A percentile compares a stretch with the other conserved stretches of the same genome.
Conservation (phyloP, 2,329 filamentous ascomycete genomes). For the Pseudophaeomoniella oleicola region DNA sequence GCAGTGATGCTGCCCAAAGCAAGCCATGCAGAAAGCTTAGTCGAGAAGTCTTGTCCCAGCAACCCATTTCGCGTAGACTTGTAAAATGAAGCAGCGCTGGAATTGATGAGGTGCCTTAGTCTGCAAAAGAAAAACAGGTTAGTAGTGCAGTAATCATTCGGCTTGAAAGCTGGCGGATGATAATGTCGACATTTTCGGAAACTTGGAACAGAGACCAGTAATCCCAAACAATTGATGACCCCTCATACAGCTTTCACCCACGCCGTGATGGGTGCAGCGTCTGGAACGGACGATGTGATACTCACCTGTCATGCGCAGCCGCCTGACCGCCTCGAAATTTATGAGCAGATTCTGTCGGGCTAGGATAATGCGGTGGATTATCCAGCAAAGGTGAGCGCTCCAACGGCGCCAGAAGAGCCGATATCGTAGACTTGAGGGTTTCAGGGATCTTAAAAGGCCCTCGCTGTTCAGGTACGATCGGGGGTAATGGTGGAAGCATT, state of each 20-base stretch:
- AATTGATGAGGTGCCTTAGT: conserved; percentile 44
- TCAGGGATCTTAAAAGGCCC: conserved; percentile 50
- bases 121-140: conserved; percentile 21
- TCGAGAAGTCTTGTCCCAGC: conserved; percentile 56
- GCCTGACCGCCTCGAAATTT: conserved; percentile 56
- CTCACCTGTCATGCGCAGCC: conserved; percentile 30
- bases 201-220: no score
- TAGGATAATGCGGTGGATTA: conserved; percentile 38
- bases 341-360: conserved; percentile 43
- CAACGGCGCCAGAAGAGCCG: conserved; percentile 44
- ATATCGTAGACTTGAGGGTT: conserved; percentile 37
- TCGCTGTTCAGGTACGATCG: conserved; percentile 41
- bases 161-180: no score
- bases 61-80: conserved; percentile 59
- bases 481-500: conserved; percentile 44
- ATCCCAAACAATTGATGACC: no score
- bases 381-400: conserved; percentile 31
- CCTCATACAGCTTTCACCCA: no score
- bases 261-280: no score
- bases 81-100: conserved; percentile 48
- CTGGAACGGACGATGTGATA: no score
- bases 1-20: conserved; percentile 59
- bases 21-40: conserved; percentile 61
- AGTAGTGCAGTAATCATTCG: no score
- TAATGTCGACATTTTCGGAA: no score